Base-by-base conservation (phyloP, 2,329 filamentous ascomycete genomes). In the Podosphaera aphanis region DNA sequence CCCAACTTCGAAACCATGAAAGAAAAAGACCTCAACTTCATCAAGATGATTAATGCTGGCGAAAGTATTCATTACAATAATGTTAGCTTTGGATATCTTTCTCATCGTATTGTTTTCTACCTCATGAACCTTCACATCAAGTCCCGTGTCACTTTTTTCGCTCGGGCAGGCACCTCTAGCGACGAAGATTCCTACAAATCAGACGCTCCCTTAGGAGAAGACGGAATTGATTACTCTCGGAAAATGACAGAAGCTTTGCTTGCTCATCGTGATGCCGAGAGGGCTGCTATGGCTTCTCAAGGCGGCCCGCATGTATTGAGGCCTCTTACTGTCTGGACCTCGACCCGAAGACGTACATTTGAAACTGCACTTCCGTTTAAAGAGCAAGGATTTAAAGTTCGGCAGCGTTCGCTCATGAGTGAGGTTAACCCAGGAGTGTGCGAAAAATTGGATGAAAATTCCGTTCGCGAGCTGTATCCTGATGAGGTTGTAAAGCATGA, bases 21-120 rank as follows among this genome's bases (percentile, higher is more conserved):
- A 56, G 90, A 98, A 61, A 70, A 72, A 25, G 86, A 95, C 53
- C 70, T 98, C 51, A 93, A 95, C 60, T 98, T 88, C 64, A 88
- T 98, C 65, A 94, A 93, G 66, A 94, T 98, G 88, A 93, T 95
- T 60, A 98, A 98, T 55, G 90, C 90, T 6, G 90, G 90, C 39
- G 77, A 88, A 58, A 77, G 84, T 53, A 80, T 98, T 58, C 80
- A 88, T 55, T 88, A 95, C 63, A 98, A 98, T 65, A 94, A 95
- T 53, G 83, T 90, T 60, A 86, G 80, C 58, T 95, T 98, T 61
- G 88, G 86, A 55, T 98, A 98, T 59, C 71, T 98, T 27, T 93
- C 86, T 0, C 86, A 98, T 60, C 77, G 90, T 49, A 98, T 98
- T 53, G 88, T 98, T 46, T 98, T 98, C 63, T 98, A 95, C 62